A percentile compares a stretch with the other conserved stretches of the same genome.
These are phyloP conservation scores for Allium cepa DNA, from an alignment of 106 monocot genomes.

Conservation along the genomic window DNA sequence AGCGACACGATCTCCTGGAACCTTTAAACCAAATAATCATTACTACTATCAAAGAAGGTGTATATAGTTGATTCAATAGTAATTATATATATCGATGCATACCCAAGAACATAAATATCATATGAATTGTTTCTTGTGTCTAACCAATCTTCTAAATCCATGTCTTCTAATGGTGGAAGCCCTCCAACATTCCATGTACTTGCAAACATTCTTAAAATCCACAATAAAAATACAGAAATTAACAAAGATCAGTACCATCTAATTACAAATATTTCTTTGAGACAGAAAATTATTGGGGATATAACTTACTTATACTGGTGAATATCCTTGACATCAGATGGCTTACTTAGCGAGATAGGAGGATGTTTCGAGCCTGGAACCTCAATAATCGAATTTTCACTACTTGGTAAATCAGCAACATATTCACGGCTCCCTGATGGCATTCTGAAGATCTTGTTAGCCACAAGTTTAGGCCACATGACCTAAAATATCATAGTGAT, in stretches of 20 bases:
- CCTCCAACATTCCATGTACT: conserved; percentile 82
- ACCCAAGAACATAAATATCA: conserved; percentile 87
- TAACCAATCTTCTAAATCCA: conserved; percentile 67
- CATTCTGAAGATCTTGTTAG: conserved; percentile 19
- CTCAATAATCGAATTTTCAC: background rate
- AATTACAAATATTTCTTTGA: too few species aligned
- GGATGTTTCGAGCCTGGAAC: background rate
- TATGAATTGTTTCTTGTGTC: conserved; percentile 29
- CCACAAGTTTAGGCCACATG: conserved; percentile 30
- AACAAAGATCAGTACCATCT: too few species aligned
- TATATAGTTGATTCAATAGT: background rate
- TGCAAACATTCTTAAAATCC: conserved; percentile 35
- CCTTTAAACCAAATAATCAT: conserved; percentile 13
- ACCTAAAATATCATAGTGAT: conserved; percentile 2
- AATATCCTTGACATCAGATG: conserved; percentile 4
- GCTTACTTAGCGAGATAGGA: background rate
- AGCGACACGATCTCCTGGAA: conserved; percentile 75
- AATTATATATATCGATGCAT: conserved; percentile 2
- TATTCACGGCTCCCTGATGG: background rate
- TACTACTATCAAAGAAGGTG: background rate
- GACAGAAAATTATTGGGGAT: background rate
- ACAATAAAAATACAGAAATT: too few species aligned
- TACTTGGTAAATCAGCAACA: conserved; percentile 15
- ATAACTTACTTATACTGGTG: conserved; percentile 16
- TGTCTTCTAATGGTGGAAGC: conserved; percentile 25